phyloP scores from a whole-genome alignment of 2,329 filamentous ascomycete species.

The Passalora sequoiae region DNA sequence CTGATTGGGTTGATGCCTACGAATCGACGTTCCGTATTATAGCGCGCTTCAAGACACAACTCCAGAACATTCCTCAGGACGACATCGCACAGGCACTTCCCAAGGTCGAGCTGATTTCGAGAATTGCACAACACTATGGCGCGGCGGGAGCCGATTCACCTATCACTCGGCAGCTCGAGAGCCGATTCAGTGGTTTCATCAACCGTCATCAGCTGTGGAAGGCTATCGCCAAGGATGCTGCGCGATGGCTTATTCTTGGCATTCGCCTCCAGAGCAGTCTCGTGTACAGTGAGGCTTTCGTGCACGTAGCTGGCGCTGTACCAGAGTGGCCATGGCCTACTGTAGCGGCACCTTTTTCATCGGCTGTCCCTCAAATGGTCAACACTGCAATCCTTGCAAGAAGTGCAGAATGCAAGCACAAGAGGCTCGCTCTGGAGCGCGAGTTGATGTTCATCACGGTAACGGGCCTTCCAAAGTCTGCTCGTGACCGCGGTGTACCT shows the following conservation, averaged over 20 bases:
- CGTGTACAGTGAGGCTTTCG: slow-evolving; percentile 36
- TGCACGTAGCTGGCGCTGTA: slow-evolving; percentile 34
- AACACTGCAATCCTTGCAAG: slow-evolving; percentile 19
- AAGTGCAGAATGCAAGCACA: slow-evolving; percentile 14
- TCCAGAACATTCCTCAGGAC: slow-evolving; percentile 7
- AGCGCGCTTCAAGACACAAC: slow-evolving; percentile 26
- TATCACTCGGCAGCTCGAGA: slow-evolving; percentile 8
- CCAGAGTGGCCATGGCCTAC: slow-evolving; percentile 20
- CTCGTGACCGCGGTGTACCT: slow-evolving; percentile 5
- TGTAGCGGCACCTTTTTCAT: slow-evolving; percentile 3
- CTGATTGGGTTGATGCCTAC: slow-evolving; percentile 19
- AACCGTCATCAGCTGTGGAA: slow-evolving; percentile 26
- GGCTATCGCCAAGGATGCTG: slow-evolving; percentile 32
- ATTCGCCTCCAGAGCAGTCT: slow-evolving; percentile 25
- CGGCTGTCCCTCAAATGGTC: slow-evolving; percentile 9
- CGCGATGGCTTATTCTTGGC: slow-evolving; percentile 32
- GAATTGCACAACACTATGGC: slow-evolving; percentile 25
- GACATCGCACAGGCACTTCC: slow-evolving; percentile 23
- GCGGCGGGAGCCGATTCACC: slow-evolving; percentile 22
- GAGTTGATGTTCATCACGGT: slow-evolving; percentile 27
- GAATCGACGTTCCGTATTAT: slow-evolving; percentile 28
- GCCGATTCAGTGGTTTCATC: slow-evolving; percentile 26
- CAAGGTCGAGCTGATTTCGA: slow-evolving; percentile 28
- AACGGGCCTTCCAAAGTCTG: slow-evolving; percentile 2
- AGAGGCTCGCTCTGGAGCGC: slow-evolving; percentile 22